Conservation (phyloP, 78 protist species). For the Dictyostelium purpureum region DNA sequence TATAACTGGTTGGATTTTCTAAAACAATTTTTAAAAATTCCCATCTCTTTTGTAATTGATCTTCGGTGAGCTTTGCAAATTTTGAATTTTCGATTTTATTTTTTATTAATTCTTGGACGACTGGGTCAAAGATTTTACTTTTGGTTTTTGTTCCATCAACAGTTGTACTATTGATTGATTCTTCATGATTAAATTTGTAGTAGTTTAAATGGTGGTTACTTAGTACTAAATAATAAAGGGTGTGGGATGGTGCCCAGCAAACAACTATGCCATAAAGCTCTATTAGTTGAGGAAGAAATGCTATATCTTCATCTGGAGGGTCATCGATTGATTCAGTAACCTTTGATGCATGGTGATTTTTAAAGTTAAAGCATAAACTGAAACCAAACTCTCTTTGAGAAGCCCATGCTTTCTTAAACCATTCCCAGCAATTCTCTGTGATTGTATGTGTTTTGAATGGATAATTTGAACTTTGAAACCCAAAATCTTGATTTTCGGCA, state of each 20-base stretch:
- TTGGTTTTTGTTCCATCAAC: no score
- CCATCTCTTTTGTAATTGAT: not conserved
- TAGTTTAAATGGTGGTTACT: not conserved
- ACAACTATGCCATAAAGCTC: not conserved
- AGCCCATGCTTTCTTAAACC: conserved; percentile 44
- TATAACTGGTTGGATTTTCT: conserved; percentile 32
- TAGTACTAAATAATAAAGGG: conserved; percentile 20
- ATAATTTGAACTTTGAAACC: not conserved
- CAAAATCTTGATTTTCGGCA: conserved; percentile 1
- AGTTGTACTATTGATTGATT: not conserved
- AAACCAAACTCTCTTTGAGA: conserved; percentile 42
- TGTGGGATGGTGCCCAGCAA: not conserved
- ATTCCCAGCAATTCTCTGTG: conserved; percentile 14
- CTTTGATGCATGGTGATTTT: not conserved
- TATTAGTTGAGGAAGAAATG: conserved; percentile 19
- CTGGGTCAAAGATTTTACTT: no score
- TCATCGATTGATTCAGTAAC: not conserved
- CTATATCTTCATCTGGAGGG: conserved; percentile 28
- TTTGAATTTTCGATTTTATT: not conserved
- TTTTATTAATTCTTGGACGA: not conserved
- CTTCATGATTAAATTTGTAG: not conserved
- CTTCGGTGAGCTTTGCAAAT: not conserved
- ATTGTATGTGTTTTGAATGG: conserved; percentile 30
- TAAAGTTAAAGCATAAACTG: not conserved
- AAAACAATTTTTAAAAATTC: not conserved